These are phyloP conservation scores for Kwoniella europaea DNA, from an alignment of 768 basidiomycete species.

Conservation along the genomic window DNA sequence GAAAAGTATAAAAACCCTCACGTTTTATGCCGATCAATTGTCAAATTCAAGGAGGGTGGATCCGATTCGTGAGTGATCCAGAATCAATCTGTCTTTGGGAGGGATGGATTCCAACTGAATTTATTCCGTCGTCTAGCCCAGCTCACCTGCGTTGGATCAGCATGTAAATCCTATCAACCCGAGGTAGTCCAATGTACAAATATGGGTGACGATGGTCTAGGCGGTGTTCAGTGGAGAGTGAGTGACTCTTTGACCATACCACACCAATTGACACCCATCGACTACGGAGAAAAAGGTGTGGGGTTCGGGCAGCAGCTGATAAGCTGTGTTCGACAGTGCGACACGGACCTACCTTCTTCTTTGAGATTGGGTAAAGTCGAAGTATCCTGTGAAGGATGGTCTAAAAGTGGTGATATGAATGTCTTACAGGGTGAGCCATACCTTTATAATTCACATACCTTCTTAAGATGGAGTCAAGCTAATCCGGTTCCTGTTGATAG, in stretches of 20 bases:
- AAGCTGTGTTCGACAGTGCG: slow-evolving; percentile 67
- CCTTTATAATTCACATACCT: too few relatives aligned
- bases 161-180: slow-evolving; percentile 77
- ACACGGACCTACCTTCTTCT: slow-evolving; percentile 82
- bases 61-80: slow-evolving; percentile 63
- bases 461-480: too few relatives aligned
- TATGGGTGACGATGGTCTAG: slow-evolving; percentile 74
- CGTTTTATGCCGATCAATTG: slow-evolving; percentile 72
- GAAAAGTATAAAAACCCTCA: slow-evolving; percentile 73
- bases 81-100: too few relatives aligned
- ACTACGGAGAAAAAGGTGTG: too few relatives aligned
- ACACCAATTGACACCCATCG: too few relatives aligned
- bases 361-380: slow-evolving; percentile 83
- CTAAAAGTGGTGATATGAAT: slow-evolving; percentile 75
- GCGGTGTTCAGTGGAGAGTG: slow-evolving; percentile 86
- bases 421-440: slow-evolving; percentile 74
- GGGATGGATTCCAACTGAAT: too few relatives aligned
- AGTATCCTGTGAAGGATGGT: slow-evolving; percentile 91
- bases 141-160: slow-evolving; percentile 76
- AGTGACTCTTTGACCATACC: too few relatives aligned
- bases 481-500: slow-evolving; percentile 59
- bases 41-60: slow-evolving; percentile 71
- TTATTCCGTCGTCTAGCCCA: slow-evolving; percentile 62
- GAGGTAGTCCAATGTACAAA: slow-evolving; percentile 84
- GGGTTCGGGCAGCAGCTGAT: too few relatives aligned